A percentile compares a stretch with the other conserved stretches of the same genome.
Evolutionary conservation across 2,329 filamentous ascomycete species (phyloP).

Genomic region (Cordyceps javanica): DNA sequence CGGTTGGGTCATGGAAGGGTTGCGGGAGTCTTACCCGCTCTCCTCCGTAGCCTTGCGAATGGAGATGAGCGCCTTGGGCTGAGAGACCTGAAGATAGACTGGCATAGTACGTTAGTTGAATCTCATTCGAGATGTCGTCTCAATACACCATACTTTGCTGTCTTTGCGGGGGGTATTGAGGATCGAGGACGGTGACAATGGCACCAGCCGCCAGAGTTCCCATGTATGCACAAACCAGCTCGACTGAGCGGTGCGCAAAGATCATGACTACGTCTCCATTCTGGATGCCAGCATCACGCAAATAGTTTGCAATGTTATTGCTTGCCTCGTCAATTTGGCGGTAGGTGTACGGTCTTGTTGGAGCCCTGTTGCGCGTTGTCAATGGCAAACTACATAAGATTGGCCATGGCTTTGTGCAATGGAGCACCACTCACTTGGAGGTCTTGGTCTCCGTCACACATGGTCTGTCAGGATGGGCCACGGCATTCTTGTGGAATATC

Average conservation of each 20-base stretch:
- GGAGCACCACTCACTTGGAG: slow-evolving; percentile 17
- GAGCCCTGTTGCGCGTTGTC: neutral
- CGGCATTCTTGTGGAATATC: slow-evolving; percentile 61
- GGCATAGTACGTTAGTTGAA: neutral
- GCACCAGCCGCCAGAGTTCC: slow-evolving; percentile 58
- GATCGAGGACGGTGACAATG: slow-evolving; percentile 66
- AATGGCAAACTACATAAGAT: neutral
- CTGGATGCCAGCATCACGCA: slow-evolving; percentile 65
- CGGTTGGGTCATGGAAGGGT: too few species aligned
- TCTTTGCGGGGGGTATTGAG: slow-evolving; percentile 32
- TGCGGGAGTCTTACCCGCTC: slow-evolving; percentile 34
- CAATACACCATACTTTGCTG: slow-evolving; percentile 17
- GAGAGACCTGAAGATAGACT: slow-evolving; percentile 72
- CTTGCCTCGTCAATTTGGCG: slow-evolving; percentile 79
- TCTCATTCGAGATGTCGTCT: neutral
- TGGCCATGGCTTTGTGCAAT: neutral
- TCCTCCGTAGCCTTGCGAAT: slow-evolving; percentile 69
- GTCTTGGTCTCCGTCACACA: slow-evolving; percentile 46
- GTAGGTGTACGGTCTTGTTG: slow-evolving; percentile 61
- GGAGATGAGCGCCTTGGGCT: slow-evolving; percentile 58
- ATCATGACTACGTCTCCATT: slow-evolving; percentile 91
- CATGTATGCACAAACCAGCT: slow-evolving; percentile 66
- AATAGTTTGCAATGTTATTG: slow-evolving; percentile 72
- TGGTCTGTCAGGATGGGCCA: slow-evolving; percentile 54
- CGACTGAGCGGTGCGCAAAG: slow-evolving; percentile 75